phyloP scores from a whole-genome alignment of 2,329 filamentous ascomycete species.

The Phaeosphaeriaceae sp. region DNA sequence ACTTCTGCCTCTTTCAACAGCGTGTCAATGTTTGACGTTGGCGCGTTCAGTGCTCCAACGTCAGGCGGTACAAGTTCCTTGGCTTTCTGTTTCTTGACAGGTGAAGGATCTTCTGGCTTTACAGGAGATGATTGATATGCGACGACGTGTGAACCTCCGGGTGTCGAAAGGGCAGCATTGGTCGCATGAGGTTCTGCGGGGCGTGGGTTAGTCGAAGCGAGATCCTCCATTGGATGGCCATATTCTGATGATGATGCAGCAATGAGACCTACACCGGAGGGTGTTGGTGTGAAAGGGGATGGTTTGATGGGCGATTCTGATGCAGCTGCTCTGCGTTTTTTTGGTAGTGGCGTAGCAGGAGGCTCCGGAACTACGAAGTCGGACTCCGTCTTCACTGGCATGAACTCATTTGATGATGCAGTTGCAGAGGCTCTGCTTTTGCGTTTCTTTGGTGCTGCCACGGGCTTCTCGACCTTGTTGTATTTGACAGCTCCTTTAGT shows the following conservation, averaged over 20 bases:
- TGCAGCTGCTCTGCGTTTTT: constrained; percentile 27
- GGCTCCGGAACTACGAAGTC: constrained; percentile 20
- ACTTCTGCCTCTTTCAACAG: constrained; percentile 77
- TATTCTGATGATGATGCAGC: constrained; percentile 28
- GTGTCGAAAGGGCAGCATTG: constrained; percentile 75
- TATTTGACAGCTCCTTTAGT: constrained; percentile 14
- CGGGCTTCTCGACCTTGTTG: constrained; percentile 14
- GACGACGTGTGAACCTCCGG: constrained; percentile 69
- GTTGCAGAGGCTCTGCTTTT: constrained; percentile 22
- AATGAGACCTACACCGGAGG: constrained; percentile 57
- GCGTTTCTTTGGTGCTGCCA: constrained; percentile 29
- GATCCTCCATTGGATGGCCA: constrained; percentile 33
- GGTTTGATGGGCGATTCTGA: constrained; percentile 24
- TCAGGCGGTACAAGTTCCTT: constrained; percentile 47
- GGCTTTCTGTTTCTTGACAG: constrained; percentile 54
- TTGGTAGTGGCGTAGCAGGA: constrained; percentile 41
- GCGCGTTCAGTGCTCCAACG: constrained; percentile 30
- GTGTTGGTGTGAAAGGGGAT: constrained; percentile 52
- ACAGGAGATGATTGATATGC: constrained; percentile 50
- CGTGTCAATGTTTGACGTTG: constrained; percentile 69
- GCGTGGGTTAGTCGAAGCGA: constrained; percentile 50
- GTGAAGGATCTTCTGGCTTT: constrained; percentile 30
- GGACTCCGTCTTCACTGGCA: neutral
- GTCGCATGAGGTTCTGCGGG: constrained; percentile 69
- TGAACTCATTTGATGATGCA: constrained; percentile 5